phyloP scores from a whole-genome alignment of 495 filamentous ascomycete species.

The Lentithecium fluviatile region DNA sequence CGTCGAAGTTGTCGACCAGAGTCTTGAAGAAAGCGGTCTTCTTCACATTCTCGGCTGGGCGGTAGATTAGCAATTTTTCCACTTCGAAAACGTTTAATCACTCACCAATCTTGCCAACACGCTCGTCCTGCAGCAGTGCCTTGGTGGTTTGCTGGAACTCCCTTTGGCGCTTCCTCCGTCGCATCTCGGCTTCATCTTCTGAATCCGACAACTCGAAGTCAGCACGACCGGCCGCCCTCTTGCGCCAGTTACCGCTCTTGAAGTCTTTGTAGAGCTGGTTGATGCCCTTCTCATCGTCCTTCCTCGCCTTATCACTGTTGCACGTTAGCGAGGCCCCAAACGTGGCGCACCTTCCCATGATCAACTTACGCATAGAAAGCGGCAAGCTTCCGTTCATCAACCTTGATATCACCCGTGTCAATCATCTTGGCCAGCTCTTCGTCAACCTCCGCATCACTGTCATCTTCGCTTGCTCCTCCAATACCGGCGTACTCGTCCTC shows the following conservation, averaged over 20 bases:
- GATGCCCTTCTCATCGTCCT: constrained; percentile 75
- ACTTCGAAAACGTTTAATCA: background rate
- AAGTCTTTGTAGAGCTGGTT: constrained; percentile 90
- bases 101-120: constrained; percentile 69
- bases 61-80: background rate
- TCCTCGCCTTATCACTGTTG: constrained; percentile 63
- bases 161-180: constrained; percentile 74
- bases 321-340: constrained; percentile 16
- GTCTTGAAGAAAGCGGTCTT: constrained; percentile 84
- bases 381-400: constrained; percentile 76
- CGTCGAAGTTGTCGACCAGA: constrained; percentile 78
- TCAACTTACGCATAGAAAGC: constrained; percentile 83
- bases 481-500: constrained; percentile 97
- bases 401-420: constrained; percentile 70
- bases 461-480: constrained; percentile 86
- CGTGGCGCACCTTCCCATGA: constrained; percentile 15
- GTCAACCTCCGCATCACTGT: constrained; percentile 65
- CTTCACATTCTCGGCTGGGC: constrained; percentile 71
- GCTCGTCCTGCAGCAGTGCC: constrained; percentile 84
- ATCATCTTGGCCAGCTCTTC: constrained; percentile 81
- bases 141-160: constrained; percentile 92
- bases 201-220: constrained; percentile 81
- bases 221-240: constrained; percentile 69
- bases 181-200: constrained; percentile 76
- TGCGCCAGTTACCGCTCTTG: constrained; percentile 78